Evolutionary conservation across 1,284 basidiomycete genomes (phyloP).

Genomic region (Apiotrichum mycotoxinovorans): DNA sequence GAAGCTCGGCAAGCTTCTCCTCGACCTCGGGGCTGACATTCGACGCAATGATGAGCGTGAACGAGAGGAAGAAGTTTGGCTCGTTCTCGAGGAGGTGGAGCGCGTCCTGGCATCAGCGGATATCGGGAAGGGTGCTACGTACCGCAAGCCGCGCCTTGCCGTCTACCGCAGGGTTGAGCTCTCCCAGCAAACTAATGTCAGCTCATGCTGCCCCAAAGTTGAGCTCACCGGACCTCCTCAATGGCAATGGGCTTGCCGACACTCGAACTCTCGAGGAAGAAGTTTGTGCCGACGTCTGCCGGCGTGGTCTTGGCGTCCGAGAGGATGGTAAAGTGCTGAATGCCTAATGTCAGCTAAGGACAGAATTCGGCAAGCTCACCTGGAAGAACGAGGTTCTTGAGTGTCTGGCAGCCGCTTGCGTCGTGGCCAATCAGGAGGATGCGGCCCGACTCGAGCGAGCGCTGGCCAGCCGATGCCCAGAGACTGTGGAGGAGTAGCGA

Average conservation of each 20-base stretch:
- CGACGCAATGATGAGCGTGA: conserved; percentile 78
- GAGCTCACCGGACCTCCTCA: conserved; percentile 63
- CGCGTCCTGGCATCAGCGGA: conserved; percentile 51
- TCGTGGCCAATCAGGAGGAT: conserved; percentile 76
- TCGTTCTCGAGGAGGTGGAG: conserved; percentile 60
- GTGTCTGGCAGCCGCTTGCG: conserved; percentile 75
- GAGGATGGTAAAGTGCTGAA: conserved; percentile 85
- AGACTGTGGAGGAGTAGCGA: conserved; percentile 56
- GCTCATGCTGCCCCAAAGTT: background rate
- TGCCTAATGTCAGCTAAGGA: conserved; percentile 51
- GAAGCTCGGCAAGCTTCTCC: conserved; percentile 59
- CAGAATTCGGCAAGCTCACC: conserved; percentile 47
- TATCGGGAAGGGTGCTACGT: conserved; percentile 15
- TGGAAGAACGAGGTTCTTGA: conserved; percentile 94
- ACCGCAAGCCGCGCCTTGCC: conserved; percentile 64
- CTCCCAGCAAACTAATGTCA: conserved; percentile 57
- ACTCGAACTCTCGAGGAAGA: conserved; percentile 78
- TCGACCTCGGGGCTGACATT: conserved; percentile 63
- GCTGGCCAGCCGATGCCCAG: conserved; percentile 92
- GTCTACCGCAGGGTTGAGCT: conserved; percentile 83
- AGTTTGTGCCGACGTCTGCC: conserved; percentile 89
- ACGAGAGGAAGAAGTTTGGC: conserved; percentile 56
- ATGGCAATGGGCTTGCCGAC: conserved; percentile 74
- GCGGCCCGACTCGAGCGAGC: conserved; percentile 79
- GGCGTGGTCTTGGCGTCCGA: conserved; percentile 62